Conservation (phyloP, 2,329 filamentous ascomycete species). For the Phoma herbarum region DNA sequence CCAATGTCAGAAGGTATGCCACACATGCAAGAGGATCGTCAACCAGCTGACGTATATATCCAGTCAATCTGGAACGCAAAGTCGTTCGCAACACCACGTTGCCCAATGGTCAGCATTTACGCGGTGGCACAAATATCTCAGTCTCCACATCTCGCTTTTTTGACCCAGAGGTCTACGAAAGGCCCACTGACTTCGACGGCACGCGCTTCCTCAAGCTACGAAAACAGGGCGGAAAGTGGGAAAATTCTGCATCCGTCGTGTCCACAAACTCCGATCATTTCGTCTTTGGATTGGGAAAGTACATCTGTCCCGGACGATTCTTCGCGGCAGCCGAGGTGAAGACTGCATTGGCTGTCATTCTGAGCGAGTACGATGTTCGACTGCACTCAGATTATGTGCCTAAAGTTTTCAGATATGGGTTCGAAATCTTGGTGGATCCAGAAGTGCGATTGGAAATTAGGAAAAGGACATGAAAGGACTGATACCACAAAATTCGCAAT, state of each 20-base stretch:
- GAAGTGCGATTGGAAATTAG: neutral
- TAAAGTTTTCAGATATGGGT: neutral
- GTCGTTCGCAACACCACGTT: neutral
- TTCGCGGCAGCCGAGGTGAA: neutral
- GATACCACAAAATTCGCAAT: no score
- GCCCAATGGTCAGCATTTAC: neutral
- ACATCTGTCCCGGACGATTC: neutral
- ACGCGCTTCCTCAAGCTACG: neutral
- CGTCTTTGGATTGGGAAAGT: neutral
- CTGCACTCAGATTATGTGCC: neutral
- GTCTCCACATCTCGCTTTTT: neutral
- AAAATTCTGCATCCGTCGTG: neutral
- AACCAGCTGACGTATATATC: neutral
- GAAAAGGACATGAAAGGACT: neutral
- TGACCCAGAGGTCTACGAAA: neutral
- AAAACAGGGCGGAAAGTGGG: conserved; percentile 1
- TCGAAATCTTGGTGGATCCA: neutral
- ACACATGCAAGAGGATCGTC: neutral
- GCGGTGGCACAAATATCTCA: neutral
- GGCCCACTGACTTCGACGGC: neutral
- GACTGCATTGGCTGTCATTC: neutral
- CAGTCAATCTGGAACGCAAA: conserved; percentile 3
- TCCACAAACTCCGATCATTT: conserved; percentile 1
- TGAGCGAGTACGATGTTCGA: neutral
- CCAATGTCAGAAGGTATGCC: neutral